Evolutionary conservation across 164 flowering plant species (phyloP).

Genomic region (Saururus chinensis): DNA sequence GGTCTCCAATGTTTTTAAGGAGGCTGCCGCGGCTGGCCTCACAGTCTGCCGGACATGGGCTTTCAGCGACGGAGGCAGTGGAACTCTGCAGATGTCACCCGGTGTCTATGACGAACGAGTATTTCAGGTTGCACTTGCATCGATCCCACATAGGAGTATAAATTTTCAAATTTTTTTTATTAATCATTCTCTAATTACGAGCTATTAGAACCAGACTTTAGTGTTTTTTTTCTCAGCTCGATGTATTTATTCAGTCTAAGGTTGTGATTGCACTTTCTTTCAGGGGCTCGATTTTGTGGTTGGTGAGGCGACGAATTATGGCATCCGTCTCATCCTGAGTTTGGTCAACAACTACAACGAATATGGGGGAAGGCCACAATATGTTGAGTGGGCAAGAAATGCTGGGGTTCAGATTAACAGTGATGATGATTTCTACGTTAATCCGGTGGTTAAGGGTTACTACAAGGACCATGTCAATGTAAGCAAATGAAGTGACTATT

Average conservation of each 20-base stretch:
- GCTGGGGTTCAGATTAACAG: slow-evolving; percentile 10
- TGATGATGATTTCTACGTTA: slow-evolving; percentile 12
- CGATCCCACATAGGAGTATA: too few species aligned
- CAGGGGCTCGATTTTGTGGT: slow-evolving; percentile 23
- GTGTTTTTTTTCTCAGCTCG: too few species aligned
- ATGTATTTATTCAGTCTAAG: too few species aligned
- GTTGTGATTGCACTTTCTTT: neutral
- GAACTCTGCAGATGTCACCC: slow-evolving; percentile 19
- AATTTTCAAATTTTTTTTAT: too few species aligned
- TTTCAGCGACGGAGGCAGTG: slow-evolving; percentile 20
- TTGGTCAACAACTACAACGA: slow-evolving; percentile 20
- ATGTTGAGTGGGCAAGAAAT: slow-evolving; percentile 20
- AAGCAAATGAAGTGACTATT: neutral
- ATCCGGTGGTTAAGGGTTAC: slow-evolving; percentile 11
- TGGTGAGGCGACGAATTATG: slow-evolving; percentile 16
- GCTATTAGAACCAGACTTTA: too few species aligned
- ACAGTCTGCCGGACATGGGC: slow-evolving; percentile 24
- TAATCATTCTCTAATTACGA: too few species aligned
- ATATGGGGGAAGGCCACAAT: slow-evolving; percentile 21
- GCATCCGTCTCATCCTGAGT: slow-evolving; percentile 20
- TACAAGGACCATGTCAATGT: slow-evolving; percentile 26
- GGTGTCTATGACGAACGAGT: slow-evolving; percentile 18
- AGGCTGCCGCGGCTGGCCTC: slow-evolving; percentile 15
- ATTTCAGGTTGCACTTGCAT: slow-evolving; percentile 21
- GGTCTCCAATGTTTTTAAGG: slow-evolving; percentile 13